Percentiles rank a stretch among this genome's conserved stretches.
Conservation (phyloP, 768 basidiomycete species). For the Trametes cingulata region DNA sequence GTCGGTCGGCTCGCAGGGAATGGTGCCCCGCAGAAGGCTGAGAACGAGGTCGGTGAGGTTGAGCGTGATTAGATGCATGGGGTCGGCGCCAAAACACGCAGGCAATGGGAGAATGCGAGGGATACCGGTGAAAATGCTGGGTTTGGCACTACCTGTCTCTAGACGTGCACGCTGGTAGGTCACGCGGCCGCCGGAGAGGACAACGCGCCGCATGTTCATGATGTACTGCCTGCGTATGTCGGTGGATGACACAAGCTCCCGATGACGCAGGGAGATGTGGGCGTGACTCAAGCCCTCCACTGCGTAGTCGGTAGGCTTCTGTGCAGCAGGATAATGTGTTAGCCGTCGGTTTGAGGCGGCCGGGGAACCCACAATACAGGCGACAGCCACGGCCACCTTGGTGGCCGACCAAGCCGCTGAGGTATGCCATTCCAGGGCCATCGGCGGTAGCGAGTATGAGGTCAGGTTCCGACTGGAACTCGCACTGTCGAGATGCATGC, state of each 20-base stretch:
- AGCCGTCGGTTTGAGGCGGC: slow-evolving; percentile 30
- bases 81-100: slow-evolving; percentile 33
- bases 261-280: too few species aligned
- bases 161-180: too few species aligned
- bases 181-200: too few species aligned
- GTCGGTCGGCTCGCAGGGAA: slow-evolving; percentile 28
- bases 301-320: slow-evolving; percentile 27
- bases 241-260: too few species aligned
- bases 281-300: too few species aligned
- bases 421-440: slow-evolving; percentile 11
- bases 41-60: slow-evolving; percentile 39
- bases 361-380: slow-evolving; percentile 32
- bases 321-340: slow-evolving; percentile 36
- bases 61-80: slow-evolving; percentile 41
- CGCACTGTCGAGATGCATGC: slow-evolving; percentile 23
- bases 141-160: slow-evolving; percentile 38
- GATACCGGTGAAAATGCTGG: slow-evolving; percentile 36
- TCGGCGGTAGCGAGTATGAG: slow-evolving; percentile 13
- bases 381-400: slow-evolving; percentile 38
- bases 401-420: slow-evolving; percentile 40
- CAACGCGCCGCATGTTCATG: too few species aligned
- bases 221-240: too few species aligned
- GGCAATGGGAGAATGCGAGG: slow-evolving; percentile 28
- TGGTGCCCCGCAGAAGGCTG: slow-evolving; percentile 33
- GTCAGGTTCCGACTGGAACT: background rate